Evolutionary conservation across 208 protist species (phyloP).

Genomic region (Acanthamoeba triangularis): DNA sequence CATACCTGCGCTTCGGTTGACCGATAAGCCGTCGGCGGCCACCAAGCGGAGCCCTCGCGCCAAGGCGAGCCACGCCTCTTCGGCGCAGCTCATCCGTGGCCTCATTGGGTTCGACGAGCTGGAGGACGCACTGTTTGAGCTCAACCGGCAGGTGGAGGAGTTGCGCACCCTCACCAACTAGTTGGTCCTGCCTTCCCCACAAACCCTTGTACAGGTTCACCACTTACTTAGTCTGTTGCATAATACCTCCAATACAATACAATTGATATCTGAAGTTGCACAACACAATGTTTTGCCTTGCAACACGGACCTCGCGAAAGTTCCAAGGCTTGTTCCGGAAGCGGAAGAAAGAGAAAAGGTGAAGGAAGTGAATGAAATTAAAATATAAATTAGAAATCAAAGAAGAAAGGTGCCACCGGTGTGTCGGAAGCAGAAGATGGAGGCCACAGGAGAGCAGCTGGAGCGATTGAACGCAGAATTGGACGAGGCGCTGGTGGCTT

Average conservation of each 20-base stretch:
- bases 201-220: no score
- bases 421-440: neutral
- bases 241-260: no score
- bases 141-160: constrained; percentile 20
- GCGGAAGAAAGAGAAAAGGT: no score
- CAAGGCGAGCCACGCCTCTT: neutral
- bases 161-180: neutral
- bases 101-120: constrained; percentile 4
- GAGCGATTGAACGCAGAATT: neutral
- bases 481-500: neutral
- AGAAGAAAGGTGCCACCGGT: neutral
- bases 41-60: neutral
- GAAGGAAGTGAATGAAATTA: neutral
- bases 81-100: neutral
- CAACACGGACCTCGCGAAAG: no score
- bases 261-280: no score
- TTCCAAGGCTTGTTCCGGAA: no score
- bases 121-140: neutral
- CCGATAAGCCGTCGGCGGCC: neutral
- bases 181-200: no score
- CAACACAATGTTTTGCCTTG: no score
- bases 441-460: neutral
- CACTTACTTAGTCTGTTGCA: no score
- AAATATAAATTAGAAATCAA: neutral
- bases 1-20: neutral